phyloP scores from a whole-genome alignment of 1,139 yeast genomes.

The Nakaseomyces kungkrabaensis region DNA sequence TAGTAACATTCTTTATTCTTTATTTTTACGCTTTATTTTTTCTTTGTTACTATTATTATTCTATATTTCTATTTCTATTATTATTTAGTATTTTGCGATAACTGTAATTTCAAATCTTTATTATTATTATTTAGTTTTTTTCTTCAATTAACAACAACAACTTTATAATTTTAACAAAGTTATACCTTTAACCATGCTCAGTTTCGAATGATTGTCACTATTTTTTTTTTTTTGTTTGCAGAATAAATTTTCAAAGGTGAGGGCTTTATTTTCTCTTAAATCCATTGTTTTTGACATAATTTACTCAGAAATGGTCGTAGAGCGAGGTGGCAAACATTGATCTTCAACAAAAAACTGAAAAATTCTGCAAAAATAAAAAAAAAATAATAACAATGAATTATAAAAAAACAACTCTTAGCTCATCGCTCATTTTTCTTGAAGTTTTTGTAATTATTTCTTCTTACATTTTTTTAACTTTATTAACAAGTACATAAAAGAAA shows the following conservation, averaged over 20 bases:
- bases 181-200: no score
- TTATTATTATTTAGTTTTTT: neutral
- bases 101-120: neutral
- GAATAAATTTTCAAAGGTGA: neutral
- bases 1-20: neutral
- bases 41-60: neutral
- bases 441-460: neutral
- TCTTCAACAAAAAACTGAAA: conserved; percentile 1
- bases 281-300: neutral
- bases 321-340: neutral
- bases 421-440: neutral
- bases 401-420: neutral
- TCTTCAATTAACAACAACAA: neutral
- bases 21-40: neutral
- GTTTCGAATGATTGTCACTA: neutral
- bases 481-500: neutral
- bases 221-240: neutral
- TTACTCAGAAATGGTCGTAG: neutral
- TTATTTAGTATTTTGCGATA: neutral
- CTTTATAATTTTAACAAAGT: no score
- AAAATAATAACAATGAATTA: neutral
- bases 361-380: neutral
- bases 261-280: neutral
- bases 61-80: neutral
- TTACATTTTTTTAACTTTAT: neutral